phyloP scores from a whole-genome alignment of 75 land plant genomes.

The Selaginella tamariscina region DNA sequence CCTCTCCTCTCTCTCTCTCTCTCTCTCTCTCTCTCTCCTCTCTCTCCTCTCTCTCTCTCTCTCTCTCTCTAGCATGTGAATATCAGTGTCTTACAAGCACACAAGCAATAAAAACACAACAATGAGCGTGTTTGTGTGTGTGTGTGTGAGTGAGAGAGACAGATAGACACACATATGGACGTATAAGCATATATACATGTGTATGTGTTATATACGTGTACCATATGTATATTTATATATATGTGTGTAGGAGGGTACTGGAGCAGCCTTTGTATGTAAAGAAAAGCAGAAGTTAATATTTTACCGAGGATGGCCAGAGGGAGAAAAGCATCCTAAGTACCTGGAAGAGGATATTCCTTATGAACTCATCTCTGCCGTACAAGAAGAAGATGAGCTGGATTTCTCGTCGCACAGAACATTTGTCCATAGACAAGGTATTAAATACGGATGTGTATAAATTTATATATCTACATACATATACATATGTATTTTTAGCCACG shows the following conservation, averaged over 20 bases:
- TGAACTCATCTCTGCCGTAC: slow-evolving; percentile 42
- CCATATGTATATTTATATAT: neutral
- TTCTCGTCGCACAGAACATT: neutral
- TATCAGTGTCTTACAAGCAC: too few species aligned
- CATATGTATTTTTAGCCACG: too few species aligned
- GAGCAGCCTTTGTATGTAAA: slow-evolving; percentile 60
- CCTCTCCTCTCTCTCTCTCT: too few species aligned
- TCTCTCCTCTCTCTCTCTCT: too few species aligned
- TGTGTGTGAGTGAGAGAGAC: too few species aligned
- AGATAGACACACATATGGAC: too few species aligned
- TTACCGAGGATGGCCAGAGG: slow-evolving; percentile 81
- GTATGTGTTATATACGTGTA: slow-evolving; percentile 9
- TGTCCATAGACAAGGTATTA: neutral
- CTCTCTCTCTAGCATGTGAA: too few species aligned
- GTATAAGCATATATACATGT: too few species aligned
- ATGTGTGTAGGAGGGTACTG: slow-evolving; percentile 71
- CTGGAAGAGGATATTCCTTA: slow-evolving; percentile 21
- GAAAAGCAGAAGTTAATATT: slow-evolving; percentile 79
- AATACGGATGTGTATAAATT: neutral
- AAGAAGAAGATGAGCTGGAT: slow-evolving; percentile 45
- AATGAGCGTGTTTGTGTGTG: too few species aligned
- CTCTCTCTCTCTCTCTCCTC: too few species aligned
- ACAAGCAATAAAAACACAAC: too few species aligned
- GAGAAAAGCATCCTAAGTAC: slow-evolving; percentile 22
- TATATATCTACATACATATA: too few species aligned